A percentile compares a stretch with the other conserved stretches of the same genome.
These are phyloP conservation scores for Amauroascus verrucosus DNA, from an alignment of 2,329 filamentous ascomycete species.

Conservation along the genomic window DNA sequence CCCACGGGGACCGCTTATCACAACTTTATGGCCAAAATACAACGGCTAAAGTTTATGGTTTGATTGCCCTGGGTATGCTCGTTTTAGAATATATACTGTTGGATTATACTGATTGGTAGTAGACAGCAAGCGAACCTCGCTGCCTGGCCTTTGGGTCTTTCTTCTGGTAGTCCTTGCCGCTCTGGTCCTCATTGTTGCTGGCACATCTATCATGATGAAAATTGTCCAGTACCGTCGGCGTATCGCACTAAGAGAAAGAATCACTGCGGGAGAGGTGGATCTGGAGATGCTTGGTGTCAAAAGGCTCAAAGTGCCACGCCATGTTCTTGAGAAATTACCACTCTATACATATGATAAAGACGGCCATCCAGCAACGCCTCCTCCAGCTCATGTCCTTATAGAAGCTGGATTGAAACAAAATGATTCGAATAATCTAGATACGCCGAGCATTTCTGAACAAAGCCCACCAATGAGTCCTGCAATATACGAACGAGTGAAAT, in stretches of 20 bases:
- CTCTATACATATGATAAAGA: constrained; percentile 59
- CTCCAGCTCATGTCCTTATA: not conserved
- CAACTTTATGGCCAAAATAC: constrained; percentile 32
- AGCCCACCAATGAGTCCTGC: not conserved
- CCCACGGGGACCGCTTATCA: constrained; percentile 24
- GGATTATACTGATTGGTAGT: constrained; percentile 10
- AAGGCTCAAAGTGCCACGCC: constrained; percentile 62
- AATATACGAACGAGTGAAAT: constrained; percentile 3
- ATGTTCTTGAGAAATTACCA: constrained; percentile 63
- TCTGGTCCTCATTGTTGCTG: constrained; percentile 55
- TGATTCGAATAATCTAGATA: not conserved
- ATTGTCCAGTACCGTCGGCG: constrained; percentile 63
- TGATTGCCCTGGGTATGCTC: constrained; percentile 38
- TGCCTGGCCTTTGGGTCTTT: constrained; percentile 76
- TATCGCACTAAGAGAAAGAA: constrained; percentile 55
- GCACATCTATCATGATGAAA: constrained; percentile 65
- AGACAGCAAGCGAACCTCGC: not conserved
- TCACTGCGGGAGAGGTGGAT: constrained; percentile 70
- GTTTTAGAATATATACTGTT: not conserved
- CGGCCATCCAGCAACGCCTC: not conserved
- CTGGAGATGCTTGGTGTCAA: constrained; percentile 79
- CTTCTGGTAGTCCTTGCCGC: constrained; percentile 58
- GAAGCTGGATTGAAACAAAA: not conserved
- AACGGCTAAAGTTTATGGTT: constrained; percentile 43
- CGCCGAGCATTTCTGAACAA: not conserved